Evolutionary conservation across 345 rosid species (phyloP), one percentile per base, ranked within the genome.

Genomic region (Eucalyptus brandiana): DNA sequence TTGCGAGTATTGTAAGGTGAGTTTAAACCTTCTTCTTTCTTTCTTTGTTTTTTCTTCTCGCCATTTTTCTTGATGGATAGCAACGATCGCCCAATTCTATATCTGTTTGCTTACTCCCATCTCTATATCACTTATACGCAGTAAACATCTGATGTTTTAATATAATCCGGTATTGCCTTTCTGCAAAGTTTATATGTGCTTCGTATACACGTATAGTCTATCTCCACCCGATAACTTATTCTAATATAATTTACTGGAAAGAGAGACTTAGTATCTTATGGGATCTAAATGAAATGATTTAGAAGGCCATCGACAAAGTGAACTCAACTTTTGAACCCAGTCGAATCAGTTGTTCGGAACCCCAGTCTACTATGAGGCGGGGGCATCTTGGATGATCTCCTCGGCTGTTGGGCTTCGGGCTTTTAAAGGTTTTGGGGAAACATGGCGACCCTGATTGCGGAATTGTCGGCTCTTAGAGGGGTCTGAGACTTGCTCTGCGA

Each of bases 171-270:
- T 23, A 12, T 60, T 3, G 8, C 8, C 1, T 60, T 60, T 60
- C n/a, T 26, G 0, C 67, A 60, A 0, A 26, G 0, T 60, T 60
- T 26, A 26, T 9, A 26, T 58, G n/a, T 0, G n/a, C 1, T 0
- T 60, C 4, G 0, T 26, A 28, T 60, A 26, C n/a, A 60, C 5
- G 0, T 6, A 12, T 11, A 18, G 14, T 26, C n/a, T 51, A 6
- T 26, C 7, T 26, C 12, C 32, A 60, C 0, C 69, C 28, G 0
- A 4, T 28, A 60, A 28, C 32, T 60, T 60, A 2, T 60, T 28
- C 32, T 28, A 3, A 60, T 12, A 28, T 60, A 11, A 0, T 12
- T 32, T 28, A 60, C 69, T 60, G 4, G 15, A 28, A 60, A 28
- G 32, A 60, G 17, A 60, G 69, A 60, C 28, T 28, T 4, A 4